Base-by-base conservation (phyloP, 2,329 filamentous ascomycete species). In the Ophiosphaerella korrae region DNA sequence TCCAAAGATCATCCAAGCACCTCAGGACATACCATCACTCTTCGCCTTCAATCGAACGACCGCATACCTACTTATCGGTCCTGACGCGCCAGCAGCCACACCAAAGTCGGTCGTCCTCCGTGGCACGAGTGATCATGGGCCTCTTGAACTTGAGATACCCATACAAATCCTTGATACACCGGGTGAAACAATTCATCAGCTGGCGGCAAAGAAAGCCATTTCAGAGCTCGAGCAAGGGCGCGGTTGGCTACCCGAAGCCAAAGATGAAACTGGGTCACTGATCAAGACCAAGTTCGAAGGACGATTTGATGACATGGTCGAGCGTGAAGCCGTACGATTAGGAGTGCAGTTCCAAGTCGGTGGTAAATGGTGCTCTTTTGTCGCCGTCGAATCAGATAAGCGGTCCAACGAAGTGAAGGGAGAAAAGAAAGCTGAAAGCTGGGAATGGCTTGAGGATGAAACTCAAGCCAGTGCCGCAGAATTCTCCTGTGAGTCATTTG, bases 291-390 rank as follows among this genome's bases (percentile, higher is more conserved):
- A 66, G 0, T 68, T 73, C 39, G 67, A 73, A 2, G 78, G 78
- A 1, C 78, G 77, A 3, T 86, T 87, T 64, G 70, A 79, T 11
- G 80, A 84, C 40, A 78, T 90, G 63, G 81, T 86, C 0, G 81
- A 88, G 66, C 79, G 81, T 1, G 88, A 91, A 64, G 86, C 82
- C 7, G 85, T 90, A 1, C 76, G 82, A 0, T 75, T 91, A 0
- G 88, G 88, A 0, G 78, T 86, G 11, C 77, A 80, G 49, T 89
- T 84, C 62, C 86, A 89, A 60, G 82, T 91, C 7, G 83, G 80
- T 2, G 83, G 86, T 1, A 88, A 86, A 64, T 89, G 84, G 82
- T 88, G 84, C 62, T 89, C 87, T 0, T 92, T 91, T 55, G 84
- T 91, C 3, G 88, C 88, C 2, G 78, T 88, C 1, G 78, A 86